Conservation (phyloP, 1,284 basidiomycete species). For the Wolfiporia cocos region DNA sequence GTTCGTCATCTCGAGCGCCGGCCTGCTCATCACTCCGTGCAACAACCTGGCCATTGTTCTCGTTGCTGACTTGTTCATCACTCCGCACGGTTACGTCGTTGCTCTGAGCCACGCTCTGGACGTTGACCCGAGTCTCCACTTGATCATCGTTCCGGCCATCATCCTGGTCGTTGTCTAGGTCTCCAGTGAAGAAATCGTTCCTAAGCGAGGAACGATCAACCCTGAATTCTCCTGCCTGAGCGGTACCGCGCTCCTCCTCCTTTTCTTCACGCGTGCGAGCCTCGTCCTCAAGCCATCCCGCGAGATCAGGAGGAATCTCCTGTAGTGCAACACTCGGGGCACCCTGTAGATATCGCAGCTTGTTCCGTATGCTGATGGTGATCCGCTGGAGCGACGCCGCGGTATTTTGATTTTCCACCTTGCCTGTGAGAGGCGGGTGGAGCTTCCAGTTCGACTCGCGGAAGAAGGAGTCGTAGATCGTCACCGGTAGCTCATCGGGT, state of each 20-base stretch:
- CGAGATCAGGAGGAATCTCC: conserved; percentile 91
- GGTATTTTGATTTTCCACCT: conserved; percentile 92
- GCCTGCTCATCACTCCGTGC: conserved; percentile 11
- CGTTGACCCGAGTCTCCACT: too few species aligned
- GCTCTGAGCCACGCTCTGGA: too few species aligned
- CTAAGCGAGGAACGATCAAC: conserved; percentile 42
- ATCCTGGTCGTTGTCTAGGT: conserved; percentile 41
- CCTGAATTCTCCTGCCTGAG: conserved; percentile 50
- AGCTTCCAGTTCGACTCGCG: conserved; percentile 86
- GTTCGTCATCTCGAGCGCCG: too few species aligned
- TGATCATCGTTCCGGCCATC: conserved; percentile 11
- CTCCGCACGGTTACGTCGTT: too few species aligned
- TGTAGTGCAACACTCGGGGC: conserved; percentile 96
- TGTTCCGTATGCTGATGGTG: conserved; percentile 81
- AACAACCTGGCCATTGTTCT: conserved; percentile 25
- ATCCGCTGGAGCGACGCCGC: conserved; percentile 81
- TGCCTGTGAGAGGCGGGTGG: conserved; percentile 87
- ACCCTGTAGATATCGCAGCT: conserved; percentile 89
- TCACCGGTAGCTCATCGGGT: conserved; percentile 82
- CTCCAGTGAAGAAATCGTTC: conserved; percentile 72
- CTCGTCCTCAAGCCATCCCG: conserved; percentile 76
- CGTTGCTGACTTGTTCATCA: conserved; percentile 6
- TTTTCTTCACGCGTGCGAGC: conserved; percentile 67
- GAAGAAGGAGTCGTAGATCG: conserved; percentile 93
- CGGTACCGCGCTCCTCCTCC: conserved; percentile 59